Evolutionary conservation across 176 grass and related monocot species (phyloP).

Genomic region (Lolium perenne): DNA sequence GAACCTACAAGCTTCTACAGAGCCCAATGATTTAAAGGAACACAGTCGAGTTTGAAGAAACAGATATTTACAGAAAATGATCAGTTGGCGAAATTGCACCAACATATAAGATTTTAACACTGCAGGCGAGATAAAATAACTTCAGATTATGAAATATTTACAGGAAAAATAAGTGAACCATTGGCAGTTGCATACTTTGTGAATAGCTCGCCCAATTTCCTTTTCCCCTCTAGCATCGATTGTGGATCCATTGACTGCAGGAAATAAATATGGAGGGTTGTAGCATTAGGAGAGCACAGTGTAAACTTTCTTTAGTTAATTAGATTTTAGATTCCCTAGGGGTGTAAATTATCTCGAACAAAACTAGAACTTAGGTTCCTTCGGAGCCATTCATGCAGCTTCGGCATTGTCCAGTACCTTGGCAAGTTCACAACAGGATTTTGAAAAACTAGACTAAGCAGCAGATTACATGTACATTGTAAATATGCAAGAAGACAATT

Average conservation of each 20-base stretch:
- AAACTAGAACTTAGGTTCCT: background rate
- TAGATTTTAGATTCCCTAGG: background rate
- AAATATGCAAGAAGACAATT: no score
- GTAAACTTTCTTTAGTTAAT: background rate
- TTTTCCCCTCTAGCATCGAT: slow-evolving; percentile 48
- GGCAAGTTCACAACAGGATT: no score
- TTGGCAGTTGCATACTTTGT: slow-evolving; percentile 58
- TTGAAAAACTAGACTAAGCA: no score
- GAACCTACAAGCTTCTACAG: slow-evolving; percentile 6
- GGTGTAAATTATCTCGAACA: background rate
- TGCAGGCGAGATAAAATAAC: background rate
- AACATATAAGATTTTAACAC: background rate
- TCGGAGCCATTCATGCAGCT: background rate
- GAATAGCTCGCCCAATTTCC: slow-evolving; percentile 66
- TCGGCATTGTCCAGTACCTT: no score
- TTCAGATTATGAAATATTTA: background rate
- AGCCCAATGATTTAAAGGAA: slow-evolving; percentile 2
- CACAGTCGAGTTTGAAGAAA: background rate
- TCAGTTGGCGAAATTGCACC: background rate
- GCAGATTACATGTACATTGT: no score
- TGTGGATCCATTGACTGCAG: slow-evolving; percentile 65
- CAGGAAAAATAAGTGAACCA: background rate
- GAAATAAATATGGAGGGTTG: slow-evolving; percentile 16
- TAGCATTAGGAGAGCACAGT: background rate
- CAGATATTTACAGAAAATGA: background rate